Evolutionary conservation across 2,329 filamentous ascomycete genomes (phyloP).

Genomic region (Trichophyton simii): DNA sequence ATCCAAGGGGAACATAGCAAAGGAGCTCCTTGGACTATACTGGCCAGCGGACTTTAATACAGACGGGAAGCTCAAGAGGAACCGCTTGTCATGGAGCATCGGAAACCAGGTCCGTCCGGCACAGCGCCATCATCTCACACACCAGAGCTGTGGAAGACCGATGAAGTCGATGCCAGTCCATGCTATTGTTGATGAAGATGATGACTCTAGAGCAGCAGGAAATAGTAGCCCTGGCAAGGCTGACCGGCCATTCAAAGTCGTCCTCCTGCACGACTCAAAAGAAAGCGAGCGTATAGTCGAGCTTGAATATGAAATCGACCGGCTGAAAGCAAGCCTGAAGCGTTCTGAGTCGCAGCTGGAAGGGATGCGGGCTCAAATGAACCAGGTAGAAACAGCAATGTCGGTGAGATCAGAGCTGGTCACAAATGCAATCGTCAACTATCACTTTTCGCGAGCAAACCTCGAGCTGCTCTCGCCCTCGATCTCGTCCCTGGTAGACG

Average conservation of each 20-base stretch:
- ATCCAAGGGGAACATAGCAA: constrained; percentile 8
- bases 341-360: constrained; percentile 8
- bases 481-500: constrained; percentile 9
- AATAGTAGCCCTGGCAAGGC: constrained; percentile 5
- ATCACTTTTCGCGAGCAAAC: constrained; percentile 9
- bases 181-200: background rate
- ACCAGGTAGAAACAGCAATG: constrained; percentile 10
- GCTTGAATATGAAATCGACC: constrained; percentile 9
- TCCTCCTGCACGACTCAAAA: constrained; percentile 7
- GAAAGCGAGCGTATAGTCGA: constrained; percentile 10
- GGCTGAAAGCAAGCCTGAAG: constrained; percentile 8
- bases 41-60: constrained; percentile 11
- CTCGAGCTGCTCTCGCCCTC: constrained; percentile 8
- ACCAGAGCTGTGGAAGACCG: constrained; percentile 10
- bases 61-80: constrained; percentile 11
- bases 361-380: constrained; percentile 8
- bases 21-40: constrained; percentile 9
- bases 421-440: constrained; percentile 11
- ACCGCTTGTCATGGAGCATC: constrained; percentile 9
- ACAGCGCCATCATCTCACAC: constrained; percentile 4
- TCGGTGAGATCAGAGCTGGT: constrained; percentile 9
- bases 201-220: background rate
- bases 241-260: constrained; percentile 4
- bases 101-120: background rate
- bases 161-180: constrained; percentile 6